These are phyloP conservation scores for Wickerhamiella kurtzmanii DNA, from an alignment of 805 yeast genomes.

Conservation along the genomic window DNA sequence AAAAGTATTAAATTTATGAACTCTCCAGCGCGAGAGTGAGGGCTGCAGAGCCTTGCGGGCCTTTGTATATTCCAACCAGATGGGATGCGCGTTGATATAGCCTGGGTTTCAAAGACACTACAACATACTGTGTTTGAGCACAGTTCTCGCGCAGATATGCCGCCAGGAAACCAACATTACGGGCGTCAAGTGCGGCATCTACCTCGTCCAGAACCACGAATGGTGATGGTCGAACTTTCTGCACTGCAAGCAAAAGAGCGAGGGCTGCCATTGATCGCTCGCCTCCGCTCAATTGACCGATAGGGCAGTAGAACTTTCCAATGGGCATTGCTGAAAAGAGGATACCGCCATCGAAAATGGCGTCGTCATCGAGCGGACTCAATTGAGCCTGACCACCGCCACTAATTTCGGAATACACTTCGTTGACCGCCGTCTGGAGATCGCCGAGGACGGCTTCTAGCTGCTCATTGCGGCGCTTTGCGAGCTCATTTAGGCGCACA, in stretches of 20 bases:
- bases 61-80: constrained; percentile 83
- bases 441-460: constrained; percentile 69
- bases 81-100: constrained; percentile 82
- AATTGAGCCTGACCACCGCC: constrained; percentile 67
- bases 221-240: constrained; percentile 84
- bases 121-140: constrained; percentile 67
- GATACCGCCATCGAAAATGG: constrained; percentile 72
- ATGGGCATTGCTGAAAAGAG: constrained; percentile 95
- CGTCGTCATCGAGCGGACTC: constrained; percentile 77
- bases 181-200: constrained; percentile 92
- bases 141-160: constrained; percentile 48
- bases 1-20: not conserved
- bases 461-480: constrained; percentile 40
- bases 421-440: constrained; percentile 57
- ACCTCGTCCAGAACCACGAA: constrained; percentile 93
- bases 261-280: constrained; percentile 94
- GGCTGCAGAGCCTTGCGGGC: constrained; percentile 21
- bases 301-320: constrained; percentile 78
- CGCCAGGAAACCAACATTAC: constrained; percentile 79
- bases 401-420: constrained; percentile 75
- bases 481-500: constrained; percentile 46
- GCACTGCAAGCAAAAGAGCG: constrained; percentile 82
- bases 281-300: constrained; percentile 90
- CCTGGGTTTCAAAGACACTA: constrained; percentile 77
- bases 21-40: constrained; percentile 9